Evolutionary conservation across 78 protist species (phyloP).

Genomic region (Dictyostelium capitatum): DNA sequence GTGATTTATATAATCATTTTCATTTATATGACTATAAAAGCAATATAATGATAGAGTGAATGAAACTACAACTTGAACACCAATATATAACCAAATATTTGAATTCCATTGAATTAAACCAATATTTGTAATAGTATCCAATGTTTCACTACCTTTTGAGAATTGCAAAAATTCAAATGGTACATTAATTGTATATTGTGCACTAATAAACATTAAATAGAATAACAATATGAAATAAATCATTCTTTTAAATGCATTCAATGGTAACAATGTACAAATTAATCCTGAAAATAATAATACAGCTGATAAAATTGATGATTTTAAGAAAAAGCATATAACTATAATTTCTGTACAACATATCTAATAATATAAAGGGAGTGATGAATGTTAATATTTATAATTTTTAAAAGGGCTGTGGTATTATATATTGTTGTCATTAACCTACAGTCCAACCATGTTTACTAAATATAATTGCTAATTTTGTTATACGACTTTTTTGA

Average conservation of each 20-base stretch:
- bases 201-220: conserved; percentile 15
- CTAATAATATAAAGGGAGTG: neutral
- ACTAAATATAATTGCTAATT: conserved; percentile 30
- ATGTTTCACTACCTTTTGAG: too few relatives aligned
- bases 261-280: conserved; percentile 34
- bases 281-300: conserved; percentile 20
- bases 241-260: conserved; percentile 19
- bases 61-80: conserved; percentile 37
- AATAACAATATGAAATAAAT: neutral
- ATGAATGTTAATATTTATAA: neutral
- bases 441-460: conserved; percentile 67
- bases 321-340: conserved; percentile 49
- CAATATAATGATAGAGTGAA: conserved; percentile 58
- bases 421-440: neutral
- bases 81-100: conserved; percentile 46
- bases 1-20: conserved; percentile 7
- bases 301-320: conserved; percentile 15
- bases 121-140: neutral
- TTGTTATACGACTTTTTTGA: conserved; percentile 18
- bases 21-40: conserved; percentile 47
- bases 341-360: conserved; percentile 69
- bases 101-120: conserved; percentile 20
- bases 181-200: conserved; percentile 41
- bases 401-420: too few relatives aligned
- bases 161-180: conserved; percentile 8